Evolutionary conservation across 768 basidiomycete species (phyloP), one percentile per base, ranked within the genome.

Genomic region (Tubosaeta brunneosetosa): DNA sequence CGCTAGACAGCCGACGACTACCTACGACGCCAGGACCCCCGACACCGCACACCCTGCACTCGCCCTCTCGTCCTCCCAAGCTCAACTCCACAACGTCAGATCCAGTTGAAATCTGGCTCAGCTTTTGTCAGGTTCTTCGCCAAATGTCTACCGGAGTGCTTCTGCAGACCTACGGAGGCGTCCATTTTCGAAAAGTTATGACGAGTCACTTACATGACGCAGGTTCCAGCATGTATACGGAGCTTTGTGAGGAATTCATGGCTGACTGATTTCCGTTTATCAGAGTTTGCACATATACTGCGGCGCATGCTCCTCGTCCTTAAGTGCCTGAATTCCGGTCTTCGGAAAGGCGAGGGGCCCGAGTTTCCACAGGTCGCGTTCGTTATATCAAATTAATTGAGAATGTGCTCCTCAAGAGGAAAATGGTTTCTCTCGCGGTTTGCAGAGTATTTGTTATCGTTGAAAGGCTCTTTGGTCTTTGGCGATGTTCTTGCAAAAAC

Each of bases 291-390:
- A 17, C 72, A 77, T 54, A 74, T 87, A 53, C 72, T 86, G 38
- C 76, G 71, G 57, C 83, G 77, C 52, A 82, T 88, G 55, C 68
- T 79, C 10, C 68, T 83, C 42, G 73, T 91, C 27, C 67, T 88
- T 32, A 78, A 81, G 55, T 79, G 84, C 22, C 63, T 86, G 47
- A 76, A 76, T 0, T 58, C 68, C 3, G 62, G 74, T 11, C 65
- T 92, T 13, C 97, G 95, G 94, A 65, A 73, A 17, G 80, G 77
- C 27, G 85, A 89, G 57, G 78, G 79, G 1, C 73, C 81, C 5
- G 85, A 90, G 60, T 89, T 85, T 61, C 86, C 92, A 3, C 80
- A 84, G 58, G 77, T 87, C 33, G 78, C 92, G 8, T 86, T 95
- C 60, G 91, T 6, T 86, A 80, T 62, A 62, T 71, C 32, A 66